A percentile compares a stretch with the other conserved stretches of the same genome.
These are phyloP conservation scores for Aspergillus cristatus DNA, from an alignment of 495 filamentous ascomycete genomes.

Conservation along the genomic window DNA sequence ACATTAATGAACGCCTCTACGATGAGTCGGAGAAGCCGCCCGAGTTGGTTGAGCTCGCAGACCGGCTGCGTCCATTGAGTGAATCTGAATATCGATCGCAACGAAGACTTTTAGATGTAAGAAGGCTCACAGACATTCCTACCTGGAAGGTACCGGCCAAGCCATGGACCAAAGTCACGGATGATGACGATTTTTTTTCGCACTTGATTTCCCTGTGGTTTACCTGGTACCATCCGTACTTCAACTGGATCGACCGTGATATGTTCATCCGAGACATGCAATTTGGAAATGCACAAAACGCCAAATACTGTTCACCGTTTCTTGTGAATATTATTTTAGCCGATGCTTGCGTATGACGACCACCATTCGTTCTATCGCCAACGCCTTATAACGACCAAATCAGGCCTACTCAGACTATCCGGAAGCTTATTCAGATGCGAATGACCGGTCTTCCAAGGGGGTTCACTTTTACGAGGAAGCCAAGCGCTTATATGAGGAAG, in stretches of 20 bases:
- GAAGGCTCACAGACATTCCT: slow-evolving; percentile 14
- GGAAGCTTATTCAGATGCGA: slow-evolving; percentile 7
- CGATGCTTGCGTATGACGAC: slow-evolving; percentile 18
- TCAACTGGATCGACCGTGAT: slow-evolving; percentile 27
- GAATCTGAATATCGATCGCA: slow-evolving; percentile 5
- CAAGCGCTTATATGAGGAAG: slow-evolving; percentile 7
- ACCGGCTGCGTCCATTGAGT: too few relatives aligned
- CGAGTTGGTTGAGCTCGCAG: slow-evolving; percentile 1
- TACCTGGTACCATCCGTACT: slow-evolving; percentile 28
- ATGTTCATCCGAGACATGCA: slow-evolving; percentile 30
- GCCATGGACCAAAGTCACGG: slow-evolving; percentile 34
- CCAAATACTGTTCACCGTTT: slow-evolving; percentile 30
- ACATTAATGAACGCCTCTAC: too few relatives aligned
- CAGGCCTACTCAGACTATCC: slow-evolving; percentile 16
- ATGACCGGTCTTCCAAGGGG: slow-evolving; percentile 9
- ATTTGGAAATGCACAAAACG: slow-evolving; percentile 7
- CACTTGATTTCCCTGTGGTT: slow-evolving; percentile 34
- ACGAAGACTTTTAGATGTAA: slow-evolving; percentile 11
- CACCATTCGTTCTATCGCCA: neutral
- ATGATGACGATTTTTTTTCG: slow-evolving; percentile 30
- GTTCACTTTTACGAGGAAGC: slow-evolving; percentile 19
- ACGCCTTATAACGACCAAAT: neutral
- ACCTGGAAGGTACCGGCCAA: slow-evolving; percentile 18
- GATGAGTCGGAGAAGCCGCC: slow-evolving; percentile 17
- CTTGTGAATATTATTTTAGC: slow-evolving; percentile 36